Evolutionary conservation across 1,139 yeast species (phyloP).

Genomic region (Zygosaccharomyces sapae): DNA sequence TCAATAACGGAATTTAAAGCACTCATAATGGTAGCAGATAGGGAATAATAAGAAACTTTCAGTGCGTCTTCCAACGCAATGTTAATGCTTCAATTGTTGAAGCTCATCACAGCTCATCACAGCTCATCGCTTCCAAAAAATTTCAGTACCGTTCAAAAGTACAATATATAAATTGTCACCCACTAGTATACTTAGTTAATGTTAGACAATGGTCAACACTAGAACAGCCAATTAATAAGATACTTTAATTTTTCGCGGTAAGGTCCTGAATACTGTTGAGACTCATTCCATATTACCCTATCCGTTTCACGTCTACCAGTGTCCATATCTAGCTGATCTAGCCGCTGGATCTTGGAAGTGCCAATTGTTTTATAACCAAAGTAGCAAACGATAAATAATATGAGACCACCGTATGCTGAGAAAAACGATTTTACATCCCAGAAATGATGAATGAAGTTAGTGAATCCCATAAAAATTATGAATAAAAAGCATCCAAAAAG

Average conservation of each 20-base stretch:
- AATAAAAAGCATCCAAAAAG: conserved; percentile 48
- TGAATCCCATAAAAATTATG: conserved; percentile 64
- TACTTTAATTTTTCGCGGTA: conserved; percentile 33
- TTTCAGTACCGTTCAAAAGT: conserved; percentile 4
- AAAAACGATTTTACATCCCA: conserved; percentile 67
- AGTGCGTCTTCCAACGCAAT: background rate
- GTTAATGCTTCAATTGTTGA: background rate
- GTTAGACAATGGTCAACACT: background rate
- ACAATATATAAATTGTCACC: conserved; percentile 1
- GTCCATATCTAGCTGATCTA: conserved; percentile 71
- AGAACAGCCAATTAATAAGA: conserved; percentile 25
- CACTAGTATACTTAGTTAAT: background rate
- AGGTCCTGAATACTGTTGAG: conserved; percentile 33
- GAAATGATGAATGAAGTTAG: conserved; percentile 54
- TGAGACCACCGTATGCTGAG: conserved; percentile 63
- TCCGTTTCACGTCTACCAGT: conserved; percentile 75
- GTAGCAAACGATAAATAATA: conserved; percentile 54
- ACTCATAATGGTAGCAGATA: conserved; percentile 15
- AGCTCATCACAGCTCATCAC: conserved; percentile 14
- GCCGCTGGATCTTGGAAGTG: conserved; percentile 49
- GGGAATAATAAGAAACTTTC: background rate
- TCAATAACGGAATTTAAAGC: conserved; percentile 20
- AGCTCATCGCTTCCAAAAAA: background rate
- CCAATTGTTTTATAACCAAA: conserved; percentile 52
- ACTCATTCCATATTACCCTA: conserved; percentile 45